Evolutionary conservation across 2,329 filamentous ascomycete genomes (phyloP).

Genomic region (Diaporthe sp.): DNA sequence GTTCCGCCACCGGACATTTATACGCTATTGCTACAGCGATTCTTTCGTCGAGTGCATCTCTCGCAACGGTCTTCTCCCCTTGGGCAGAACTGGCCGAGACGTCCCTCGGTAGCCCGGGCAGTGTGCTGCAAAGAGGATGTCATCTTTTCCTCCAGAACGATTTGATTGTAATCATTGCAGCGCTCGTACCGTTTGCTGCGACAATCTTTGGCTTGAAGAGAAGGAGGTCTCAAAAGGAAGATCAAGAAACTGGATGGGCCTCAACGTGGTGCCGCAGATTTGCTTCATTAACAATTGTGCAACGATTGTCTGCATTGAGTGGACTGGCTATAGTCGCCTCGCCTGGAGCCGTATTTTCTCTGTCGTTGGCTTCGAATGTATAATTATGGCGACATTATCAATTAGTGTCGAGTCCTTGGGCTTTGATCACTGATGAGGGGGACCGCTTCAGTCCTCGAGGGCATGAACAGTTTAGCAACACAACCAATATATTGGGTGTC

Average conservation of each 20-base stretch:
- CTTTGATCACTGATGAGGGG: too few species aligned
- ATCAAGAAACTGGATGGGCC: not conserved
- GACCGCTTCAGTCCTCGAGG: too few species aligned
- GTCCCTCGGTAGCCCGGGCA: not conserved
- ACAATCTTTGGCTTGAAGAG: not conserved
- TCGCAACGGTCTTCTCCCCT: not conserved
- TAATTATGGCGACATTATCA: too few species aligned
- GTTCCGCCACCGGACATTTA: not conserved
- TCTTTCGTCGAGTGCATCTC: not conserved
- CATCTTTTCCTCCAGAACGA: constrained; percentile 4
- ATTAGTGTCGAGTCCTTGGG: too few species aligned
- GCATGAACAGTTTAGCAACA: too few species aligned
- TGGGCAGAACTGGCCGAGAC: not conserved
- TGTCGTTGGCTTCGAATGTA: not conserved
- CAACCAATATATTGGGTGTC: too few species aligned
- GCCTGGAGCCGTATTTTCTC: not conserved
- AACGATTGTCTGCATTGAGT: not conserved
- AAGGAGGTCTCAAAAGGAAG: not conserved
- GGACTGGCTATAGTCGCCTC: not conserved
- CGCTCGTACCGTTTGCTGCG: not conserved
- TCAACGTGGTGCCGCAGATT: not conserved
- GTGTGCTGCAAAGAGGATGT: not conserved
- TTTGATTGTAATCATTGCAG: not conserved
- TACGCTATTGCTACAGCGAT: too few species aligned
- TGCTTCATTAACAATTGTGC: too few species aligned